These are phyloP conservation scores for Neopestalotiopsis clavispora DNA, from an alignment of 2,329 filamentous ascomycete genomes.

Conservation along the genomic window DNA sequence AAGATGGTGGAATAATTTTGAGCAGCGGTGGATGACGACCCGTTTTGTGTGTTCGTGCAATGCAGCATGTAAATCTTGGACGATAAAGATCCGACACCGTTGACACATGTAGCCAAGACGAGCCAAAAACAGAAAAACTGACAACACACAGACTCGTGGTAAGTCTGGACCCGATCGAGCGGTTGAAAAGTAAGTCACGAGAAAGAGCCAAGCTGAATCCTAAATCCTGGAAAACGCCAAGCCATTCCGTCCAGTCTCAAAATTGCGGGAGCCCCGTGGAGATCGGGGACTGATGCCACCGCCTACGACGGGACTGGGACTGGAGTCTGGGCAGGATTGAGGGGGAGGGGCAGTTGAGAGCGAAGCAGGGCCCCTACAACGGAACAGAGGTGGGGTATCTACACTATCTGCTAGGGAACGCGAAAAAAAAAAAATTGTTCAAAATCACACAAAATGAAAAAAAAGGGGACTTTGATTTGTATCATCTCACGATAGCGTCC, in stretches of 20 bases:
- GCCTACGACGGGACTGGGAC: background rate
- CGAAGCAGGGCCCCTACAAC: background rate
- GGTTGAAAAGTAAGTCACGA: background rate
- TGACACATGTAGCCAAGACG: constrained; percentile 5
- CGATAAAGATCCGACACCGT: background rate
- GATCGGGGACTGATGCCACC: constrained; percentile 5
- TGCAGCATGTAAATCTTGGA: background rate
- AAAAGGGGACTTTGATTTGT: constrained; percentile 4
- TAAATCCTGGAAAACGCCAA: background rate
- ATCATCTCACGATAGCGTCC: constrained; percentile 4
- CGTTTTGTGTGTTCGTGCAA: background rate
- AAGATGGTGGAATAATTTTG: background rate
- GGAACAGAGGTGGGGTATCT: background rate
- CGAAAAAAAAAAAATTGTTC: background rate
- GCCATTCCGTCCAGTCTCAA: background rate
- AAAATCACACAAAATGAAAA: background rate
- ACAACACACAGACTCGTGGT: background rate
- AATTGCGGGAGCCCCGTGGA: constrained; percentile 15
- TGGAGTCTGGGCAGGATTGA: background rate
- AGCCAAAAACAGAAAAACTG: no score
- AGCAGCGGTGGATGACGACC: background rate
- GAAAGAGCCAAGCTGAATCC: background rate
- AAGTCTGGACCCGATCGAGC: background rate
- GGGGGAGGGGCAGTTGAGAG: constrained; percentile 11
- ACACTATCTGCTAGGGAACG: background rate